These are phyloP conservation scores for Sabuloglossum arenarium DNA, from an alignment of 495 filamentous ascomycete species.

Conservation along the genomic window DNA sequence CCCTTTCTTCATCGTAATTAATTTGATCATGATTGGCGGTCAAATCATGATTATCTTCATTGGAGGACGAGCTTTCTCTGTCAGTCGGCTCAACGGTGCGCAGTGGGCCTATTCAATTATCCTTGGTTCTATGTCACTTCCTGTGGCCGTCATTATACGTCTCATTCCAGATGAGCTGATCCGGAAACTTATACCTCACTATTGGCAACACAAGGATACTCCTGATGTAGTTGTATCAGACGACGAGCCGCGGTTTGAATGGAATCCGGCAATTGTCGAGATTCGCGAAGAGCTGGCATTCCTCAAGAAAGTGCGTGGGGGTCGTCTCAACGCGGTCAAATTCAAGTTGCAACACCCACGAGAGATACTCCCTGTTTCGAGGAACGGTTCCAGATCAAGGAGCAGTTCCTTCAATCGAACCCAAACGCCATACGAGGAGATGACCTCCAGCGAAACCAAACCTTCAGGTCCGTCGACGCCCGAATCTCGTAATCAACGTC, in stretches of 20 bases:
- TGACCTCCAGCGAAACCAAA: constrained; percentile 19
- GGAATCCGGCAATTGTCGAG: constrained; percentile 39
- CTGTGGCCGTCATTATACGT: constrained; percentile 50
- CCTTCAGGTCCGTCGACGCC: constrained; percentile 27
- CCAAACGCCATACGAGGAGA: constrained; percentile 34
- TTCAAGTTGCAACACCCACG: constrained; percentile 66
- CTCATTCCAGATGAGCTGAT: constrained; percentile 51
- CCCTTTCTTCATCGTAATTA: constrained; percentile 66
- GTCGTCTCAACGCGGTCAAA: constrained; percentile 67
- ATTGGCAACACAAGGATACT: constrained; percentile 3
- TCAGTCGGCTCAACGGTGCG: constrained; percentile 33
- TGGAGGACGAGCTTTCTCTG: constrained; percentile 49
- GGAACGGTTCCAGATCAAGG: constrained; percentile 54
- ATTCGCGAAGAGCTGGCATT: constrained; percentile 57
- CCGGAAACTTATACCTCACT: constrained; percentile 22
- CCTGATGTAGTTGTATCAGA: constrained; percentile 27
- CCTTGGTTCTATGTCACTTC: constrained; percentile 47
- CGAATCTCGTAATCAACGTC: constrained; percentile 48
- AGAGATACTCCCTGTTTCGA: constrained; percentile 37
- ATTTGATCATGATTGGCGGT: constrained; percentile 62
- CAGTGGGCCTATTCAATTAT: constrained; percentile 63
- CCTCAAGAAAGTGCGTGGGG: constrained; percentile 53
- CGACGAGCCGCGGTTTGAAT: constrained; percentile 23
- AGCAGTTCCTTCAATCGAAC: constrained; percentile 52
- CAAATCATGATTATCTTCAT: constrained; percentile 63